These are phyloP conservation scores for Boletus tomentosulus DNA, from an alignment of 768 basidiomycete species.

Conservation along the genomic window DNA sequence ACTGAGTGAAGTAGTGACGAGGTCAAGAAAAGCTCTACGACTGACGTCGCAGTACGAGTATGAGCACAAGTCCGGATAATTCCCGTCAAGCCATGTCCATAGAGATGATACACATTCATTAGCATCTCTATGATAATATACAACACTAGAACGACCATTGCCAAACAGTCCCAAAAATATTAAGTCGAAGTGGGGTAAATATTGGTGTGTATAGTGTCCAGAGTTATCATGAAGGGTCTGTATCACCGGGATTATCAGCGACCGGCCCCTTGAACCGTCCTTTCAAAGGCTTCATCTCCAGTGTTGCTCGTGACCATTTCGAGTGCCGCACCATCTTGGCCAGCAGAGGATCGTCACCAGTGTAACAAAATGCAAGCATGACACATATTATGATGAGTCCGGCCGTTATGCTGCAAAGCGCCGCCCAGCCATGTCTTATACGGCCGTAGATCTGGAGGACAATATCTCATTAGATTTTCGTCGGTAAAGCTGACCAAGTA, in stretches of 20 bases:
- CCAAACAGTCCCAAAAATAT: slow-evolving; percentile 4
- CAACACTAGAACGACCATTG: slow-evolving; percentile 7
- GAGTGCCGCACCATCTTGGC: slow-evolving; percentile 22
- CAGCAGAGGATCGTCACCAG: slow-evolving; percentile 46
- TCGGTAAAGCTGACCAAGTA: slow-evolving; percentile 1
- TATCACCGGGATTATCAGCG: background rate
- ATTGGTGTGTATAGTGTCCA: slow-evolving; percentile 4
- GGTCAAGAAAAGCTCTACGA: background rate
- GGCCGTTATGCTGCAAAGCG: slow-evolving; percentile 46
- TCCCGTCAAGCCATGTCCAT: background rate
- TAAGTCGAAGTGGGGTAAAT: background rate
- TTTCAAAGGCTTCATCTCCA: slow-evolving; percentile 11
- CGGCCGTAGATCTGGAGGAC: slow-evolving; percentile 54
- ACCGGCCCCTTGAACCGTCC: background rate
- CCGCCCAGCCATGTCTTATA: slow-evolving; percentile 54
- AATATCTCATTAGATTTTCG: background rate
- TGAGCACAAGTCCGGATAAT: background rate
- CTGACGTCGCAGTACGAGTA: background rate
- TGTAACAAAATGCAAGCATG: slow-evolving; percentile 41
- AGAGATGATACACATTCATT: slow-evolving; percentile 5
- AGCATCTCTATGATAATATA: slow-evolving; percentile 10
- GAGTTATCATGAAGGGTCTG: slow-evolving; percentile 3
- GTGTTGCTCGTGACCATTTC: slow-evolving; percentile 7
- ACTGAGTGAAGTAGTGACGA: background rate
- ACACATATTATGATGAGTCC: slow-evolving; percentile 39